phyloP scores from a whole-genome alignment of 352 stramenopile species.

The Phytophthora citricola region DNA sequence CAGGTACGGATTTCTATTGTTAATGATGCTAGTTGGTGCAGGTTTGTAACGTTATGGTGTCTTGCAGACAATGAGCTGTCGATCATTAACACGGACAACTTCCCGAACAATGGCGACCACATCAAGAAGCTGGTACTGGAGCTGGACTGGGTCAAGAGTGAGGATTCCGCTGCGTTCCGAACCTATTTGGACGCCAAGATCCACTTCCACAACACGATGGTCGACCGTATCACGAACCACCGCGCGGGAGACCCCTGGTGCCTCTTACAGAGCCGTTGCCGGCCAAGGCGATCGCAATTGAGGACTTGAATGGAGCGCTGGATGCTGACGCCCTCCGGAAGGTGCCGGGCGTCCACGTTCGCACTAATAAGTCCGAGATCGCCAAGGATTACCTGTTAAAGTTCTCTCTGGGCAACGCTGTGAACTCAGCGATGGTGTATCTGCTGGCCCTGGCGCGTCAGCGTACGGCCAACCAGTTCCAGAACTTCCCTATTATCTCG shows the following conservation, averaged over 20 bases:
- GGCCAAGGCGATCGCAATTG: slow-evolving; percentile 72
- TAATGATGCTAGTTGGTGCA: neutral
- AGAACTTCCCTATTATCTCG: slow-evolving; percentile 46
- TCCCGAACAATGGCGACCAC: slow-evolving; percentile 69
- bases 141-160: slow-evolving; percentile 26
- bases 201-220: slow-evolving; percentile 88
- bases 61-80: slow-evolving; percentile 62
- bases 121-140: slow-evolving; percentile 58
- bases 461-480: slow-evolving; percentile 38
- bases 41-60: slow-evolving; percentile 3
- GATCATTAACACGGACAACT: slow-evolving; percentile 88
- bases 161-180: slow-evolving; percentile 36
- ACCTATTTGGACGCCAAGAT: slow-evolving; percentile 57
- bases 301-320: slow-evolving; percentile 62
- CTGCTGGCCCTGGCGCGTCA: slow-evolving; percentile 59
- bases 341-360: slow-evolving; percentile 65
- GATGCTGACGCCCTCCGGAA: slow-evolving; percentile 28
- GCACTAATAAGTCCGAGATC: slow-evolving; percentile 49
- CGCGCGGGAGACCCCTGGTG: slow-evolving; percentile 55
- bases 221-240: slow-evolving; percentile 76
- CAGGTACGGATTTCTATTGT: slow-evolving; percentile 24
- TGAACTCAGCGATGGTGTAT: slow-evolving; percentile 93
- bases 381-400: slow-evolving; percentile 90
- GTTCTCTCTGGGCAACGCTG: slow-evolving; percentile 92
- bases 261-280: slow-evolving; percentile 71